These are phyloP conservation scores for Rhizopogon vulgaris DNA, from an alignment of 768 basidiomycete genomes.

Conservation along the genomic window DNA sequence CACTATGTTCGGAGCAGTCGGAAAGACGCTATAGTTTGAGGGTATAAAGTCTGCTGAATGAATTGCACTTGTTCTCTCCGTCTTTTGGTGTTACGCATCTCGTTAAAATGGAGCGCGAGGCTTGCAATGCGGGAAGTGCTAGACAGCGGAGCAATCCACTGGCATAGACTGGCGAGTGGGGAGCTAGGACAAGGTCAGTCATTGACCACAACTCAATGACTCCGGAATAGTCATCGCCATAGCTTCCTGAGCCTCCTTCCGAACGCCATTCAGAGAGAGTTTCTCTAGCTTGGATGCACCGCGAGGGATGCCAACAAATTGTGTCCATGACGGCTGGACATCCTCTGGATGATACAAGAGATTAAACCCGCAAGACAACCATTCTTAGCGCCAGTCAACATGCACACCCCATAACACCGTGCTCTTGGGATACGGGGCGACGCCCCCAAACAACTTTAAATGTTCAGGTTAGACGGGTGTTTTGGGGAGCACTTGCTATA, in stretches of 20 bases:
- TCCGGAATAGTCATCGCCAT: conserved; percentile 21
- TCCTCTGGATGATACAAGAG: conserved; percentile 53
- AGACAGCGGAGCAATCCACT: conserved; percentile 20
- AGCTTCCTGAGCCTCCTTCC: conserved; percentile 11
- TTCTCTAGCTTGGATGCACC: conserved; percentile 46
- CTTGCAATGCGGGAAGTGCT: conserved; percentile 28
- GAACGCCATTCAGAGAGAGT: conserved; percentile 38
- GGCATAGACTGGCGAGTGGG: conserved; percentile 42
- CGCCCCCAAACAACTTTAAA: conserved; percentile 45
- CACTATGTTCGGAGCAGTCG: conserved; percentile 25
- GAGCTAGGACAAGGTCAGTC: conserved; percentile 38
- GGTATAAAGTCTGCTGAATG: conserved; percentile 40
- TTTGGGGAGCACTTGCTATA: conserved; percentile 40
- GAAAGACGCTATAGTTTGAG: conserved; percentile 49
- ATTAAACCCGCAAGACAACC: conserved; percentile 17
- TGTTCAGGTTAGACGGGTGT: conserved; percentile 16
- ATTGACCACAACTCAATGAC: conserved; percentile 27
- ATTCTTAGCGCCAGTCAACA: conserved; percentile 52
- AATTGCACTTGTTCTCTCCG: conserved; percentile 27
- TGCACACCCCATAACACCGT: conserved; percentile 65
- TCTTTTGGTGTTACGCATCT: conserved; percentile 32
- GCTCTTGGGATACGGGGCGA: conserved; percentile 41
- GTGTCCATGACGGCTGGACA: conserved; percentile 53
- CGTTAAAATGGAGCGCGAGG: conserved; percentile 49
- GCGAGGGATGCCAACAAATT: conserved; percentile 46